These are phyloP conservation scores for Trichomonas gallinae DNA, from an alignment of 208 protist genomes.

Conservation along the genomic window DNA sequence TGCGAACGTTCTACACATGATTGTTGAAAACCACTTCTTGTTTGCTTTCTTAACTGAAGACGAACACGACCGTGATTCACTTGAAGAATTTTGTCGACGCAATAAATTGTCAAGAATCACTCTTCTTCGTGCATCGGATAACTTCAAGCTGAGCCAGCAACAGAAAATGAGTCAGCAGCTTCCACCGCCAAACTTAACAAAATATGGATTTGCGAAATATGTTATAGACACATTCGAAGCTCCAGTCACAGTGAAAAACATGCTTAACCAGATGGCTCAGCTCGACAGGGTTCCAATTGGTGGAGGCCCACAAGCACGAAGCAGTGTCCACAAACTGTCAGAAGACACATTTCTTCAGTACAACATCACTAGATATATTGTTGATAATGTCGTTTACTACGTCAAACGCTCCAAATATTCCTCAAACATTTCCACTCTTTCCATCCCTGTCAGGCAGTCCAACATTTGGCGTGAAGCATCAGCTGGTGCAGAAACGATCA, in stretches of 20 bases:
- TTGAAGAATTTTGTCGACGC: not conserved
- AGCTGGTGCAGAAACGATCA: not conserved
- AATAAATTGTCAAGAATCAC: not conserved
- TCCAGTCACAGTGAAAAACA: not conserved
- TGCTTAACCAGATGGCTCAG: not conserved
- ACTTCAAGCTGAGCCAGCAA: not conserved
- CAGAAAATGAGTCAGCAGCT: not conserved
- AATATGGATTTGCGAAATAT: not conserved
- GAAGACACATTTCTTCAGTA: not conserved
- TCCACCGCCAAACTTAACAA: not conserved
- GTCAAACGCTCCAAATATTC: not conserved
- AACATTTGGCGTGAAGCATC: not conserved
- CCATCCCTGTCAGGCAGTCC: not conserved
- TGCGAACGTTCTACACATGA: not conserved
- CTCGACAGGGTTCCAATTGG: not conserved
- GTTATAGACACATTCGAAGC: not conserved
- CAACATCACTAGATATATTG: not conserved
- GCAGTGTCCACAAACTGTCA: not conserved
- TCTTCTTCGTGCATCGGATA: not conserved
- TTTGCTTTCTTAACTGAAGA: not conserved
- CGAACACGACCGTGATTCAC: not conserved
- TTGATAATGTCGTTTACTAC: not conserved
- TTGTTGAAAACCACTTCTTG: not conserved
- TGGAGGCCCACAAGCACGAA: not conserved
- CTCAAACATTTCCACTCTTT: not conserved